Percentiles rank a stretch among this genome's conserved stretches.
Evolutionary conservation across 176 grass and related monocot species (phyloP).

Genomic region (Avena sativa): DNA sequence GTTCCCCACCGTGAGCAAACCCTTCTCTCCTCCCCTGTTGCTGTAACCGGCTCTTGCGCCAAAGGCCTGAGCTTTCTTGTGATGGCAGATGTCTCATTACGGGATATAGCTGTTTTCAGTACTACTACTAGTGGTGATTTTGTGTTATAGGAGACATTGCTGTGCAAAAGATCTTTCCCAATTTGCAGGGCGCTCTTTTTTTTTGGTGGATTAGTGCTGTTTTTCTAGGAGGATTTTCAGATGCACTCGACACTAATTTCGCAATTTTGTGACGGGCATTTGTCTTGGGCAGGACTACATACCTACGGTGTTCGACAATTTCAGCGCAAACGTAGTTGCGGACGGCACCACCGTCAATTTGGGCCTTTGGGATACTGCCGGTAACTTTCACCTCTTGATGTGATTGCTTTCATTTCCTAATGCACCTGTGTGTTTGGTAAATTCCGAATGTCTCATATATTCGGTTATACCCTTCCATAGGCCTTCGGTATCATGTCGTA

Average conservation of each 20-base stretch:
- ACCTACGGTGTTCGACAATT: conserved; percentile 99
- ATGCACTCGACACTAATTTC: not conserved
- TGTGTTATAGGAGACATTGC: conserved; percentile 12
- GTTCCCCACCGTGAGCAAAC: conserved; percentile 65
- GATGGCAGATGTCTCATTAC: not conserved
- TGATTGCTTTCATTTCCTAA: not conserved
- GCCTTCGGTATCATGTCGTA: no score
- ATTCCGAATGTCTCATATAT: no score
- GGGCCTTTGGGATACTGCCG: conserved; percentile 98
- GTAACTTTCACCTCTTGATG: conserved; percentile 45
- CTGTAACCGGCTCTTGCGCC: not conserved
- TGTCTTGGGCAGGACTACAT: conserved; percentile 79
- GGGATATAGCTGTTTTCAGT: not conserved
- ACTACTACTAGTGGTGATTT: conserved; percentile 23
- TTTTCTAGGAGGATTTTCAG: not conserved
- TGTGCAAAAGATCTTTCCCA: conserved; percentile 6
- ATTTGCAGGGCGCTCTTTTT: not conserved
- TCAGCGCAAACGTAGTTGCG: conserved; percentile 91
- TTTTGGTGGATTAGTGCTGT: not conserved
- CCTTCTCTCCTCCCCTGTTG: conserved; percentile 34
- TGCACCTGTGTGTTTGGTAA: not conserved
- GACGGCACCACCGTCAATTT: conserved; percentile 92
- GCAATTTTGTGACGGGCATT: conserved; percentile 16
- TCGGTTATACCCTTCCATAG: no score
- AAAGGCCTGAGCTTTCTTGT: conserved; percentile 18